Evolutionary conservation across 257 asterid species (phyloP), one percentile per base, ranked within the genome.

Genomic region (Euphrasia confusa): DNA sequence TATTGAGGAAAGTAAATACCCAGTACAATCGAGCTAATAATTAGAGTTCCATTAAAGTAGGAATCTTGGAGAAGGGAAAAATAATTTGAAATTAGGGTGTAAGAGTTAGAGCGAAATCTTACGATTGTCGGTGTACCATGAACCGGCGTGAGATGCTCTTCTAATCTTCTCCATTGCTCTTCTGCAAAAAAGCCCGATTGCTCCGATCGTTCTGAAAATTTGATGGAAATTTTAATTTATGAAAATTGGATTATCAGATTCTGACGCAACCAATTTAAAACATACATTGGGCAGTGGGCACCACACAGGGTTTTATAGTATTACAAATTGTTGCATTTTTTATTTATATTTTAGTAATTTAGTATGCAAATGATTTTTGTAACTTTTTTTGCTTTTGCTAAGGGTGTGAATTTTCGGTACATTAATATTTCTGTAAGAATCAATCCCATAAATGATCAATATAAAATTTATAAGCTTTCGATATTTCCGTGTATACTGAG

Each of bases 61-160:
- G 21, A 63, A 54, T 37, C 2, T 48, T 5, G 48, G 58, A 58
- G 55, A 66, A 37, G 33, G 33, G 15, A n/a, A 53, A 14, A 60
- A 26, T 10, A 26, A 64, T 21, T 1, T 2, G 10, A 60, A 17
- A 21, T 21, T 9, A 52, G 26, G 27, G 14, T 24, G 49, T 65
- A 28, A 65, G 6, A 1, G 21, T 17, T 10, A 13, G 21, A 10
- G 26, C 24, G 35, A 11, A 63, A 65, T 11, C 95, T 77, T 77
- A 89, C 99, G 92, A 64, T 93, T 76, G 70, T 89, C 95, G 66
- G 95, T 79, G 88, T 92, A 92, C 99, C 96, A 93, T 8, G 99
- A 93, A 76, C 99, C 99, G 40, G 99, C 95, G 71, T 93, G 99
- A 53, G 96, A 89, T 58, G 99, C 87, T 78, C 81, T 77, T 73